Base-by-base conservation (phyloP, 129 eudicot genomes). In the Tagetes erecta region DNA sequence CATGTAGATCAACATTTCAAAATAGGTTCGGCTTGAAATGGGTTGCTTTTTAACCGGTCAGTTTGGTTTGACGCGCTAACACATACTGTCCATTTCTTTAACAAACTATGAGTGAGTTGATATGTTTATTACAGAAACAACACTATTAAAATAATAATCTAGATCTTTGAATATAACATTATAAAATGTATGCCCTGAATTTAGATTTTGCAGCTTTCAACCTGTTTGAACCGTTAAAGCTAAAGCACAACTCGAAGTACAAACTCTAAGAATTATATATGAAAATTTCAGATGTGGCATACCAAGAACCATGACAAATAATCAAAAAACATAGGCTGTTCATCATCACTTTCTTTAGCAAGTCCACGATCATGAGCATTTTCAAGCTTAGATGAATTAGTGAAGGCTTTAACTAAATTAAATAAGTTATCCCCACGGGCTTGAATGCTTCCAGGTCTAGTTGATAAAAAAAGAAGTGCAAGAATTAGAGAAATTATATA, bases 361-460 rank as follows among this genome's bases (percentile, higher is more conserved):
- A 77, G 69, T 72, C 68, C 81, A 30, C 92, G 73, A 75, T 85
- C 81, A 77, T 44, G 78, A 4, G 90, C 89, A 79, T 77, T 95
- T 82, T 53, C 66, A 38, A 95, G 77, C 74, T 80, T 73, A 37
- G 97, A 77, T 8, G 97, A 88, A 74, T 80, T 74, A 56, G 92
- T 80, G 77, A 95, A 91, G 79, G 99, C 97, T 87, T 88, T 88
- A 78, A 91, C 57, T 67, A 88, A 3, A 75, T 91, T 83, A 40
- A 86, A 74, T 67, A 95, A 76, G 85, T 95, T 95, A 50, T 95
- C 99, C 47, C 97, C 99, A 52, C 99, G 97, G 50, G 97, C 99
- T 82, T 95, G 99, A 64, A 95, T 85, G 81, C 99, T 91, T 85
- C 99, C 99, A 71, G 97, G 97, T 84, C 99, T 95, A 70, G 50